Percentiles rank a stretch among this genome's conserved stretches.
Conservation (phyloP, 2,329 filamentous ascomycete species). For the Aspergillus pseudonomiae region DNA sequence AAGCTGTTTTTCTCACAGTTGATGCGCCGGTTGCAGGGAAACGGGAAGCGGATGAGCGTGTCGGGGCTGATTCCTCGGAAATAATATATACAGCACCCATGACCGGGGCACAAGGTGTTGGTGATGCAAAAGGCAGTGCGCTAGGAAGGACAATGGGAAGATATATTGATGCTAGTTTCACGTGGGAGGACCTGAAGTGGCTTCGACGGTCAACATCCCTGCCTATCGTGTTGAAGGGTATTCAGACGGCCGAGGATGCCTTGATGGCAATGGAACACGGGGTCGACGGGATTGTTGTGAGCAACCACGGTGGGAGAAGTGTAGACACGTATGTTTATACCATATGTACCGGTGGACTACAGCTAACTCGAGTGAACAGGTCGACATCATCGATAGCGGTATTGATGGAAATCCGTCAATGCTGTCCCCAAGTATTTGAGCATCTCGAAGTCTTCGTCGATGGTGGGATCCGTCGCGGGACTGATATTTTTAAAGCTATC, state of each 20-base stretch:
- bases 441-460: slow-evolving; percentile 56
- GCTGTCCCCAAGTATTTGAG: slow-evolving; percentile 51
- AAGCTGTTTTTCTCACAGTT: slow-evolving; percentile 82
- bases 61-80: not conserved
- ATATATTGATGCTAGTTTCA: not conserved
- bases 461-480: slow-evolving; percentile 54
- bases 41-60: slow-evolving; percentile 44
- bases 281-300: slow-evolving; percentile 53
- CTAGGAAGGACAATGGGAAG: not conserved
- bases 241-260: slow-evolving; percentile 22
- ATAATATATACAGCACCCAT: slow-evolving; percentile 4
- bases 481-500: slow-evolving; percentile 56
- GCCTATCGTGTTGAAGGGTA: slow-evolving; percentile 22
- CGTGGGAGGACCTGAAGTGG: not conserved
- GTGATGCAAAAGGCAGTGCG: not conserved
- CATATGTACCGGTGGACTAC: not conserved
- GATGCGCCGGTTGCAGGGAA: slow-evolving; percentile 90
- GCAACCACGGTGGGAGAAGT: slow-evolving; percentile 59
- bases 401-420: slow-evolving; percentile 52
- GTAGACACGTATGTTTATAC: slow-evolving; percentile 42
- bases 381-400: slow-evolving; percentile 50
- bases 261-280: slow-evolving; percentile 20
- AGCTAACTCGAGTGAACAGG: slow-evolving; percentile 13
- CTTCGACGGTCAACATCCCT: slow-evolving; percentile 10
- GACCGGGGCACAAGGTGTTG: slow-evolving; percentile 8